Evolutionary conservation across 139 green algal species (phyloP).

Genomic region (Astrephomene gubernaculifera): DNA sequence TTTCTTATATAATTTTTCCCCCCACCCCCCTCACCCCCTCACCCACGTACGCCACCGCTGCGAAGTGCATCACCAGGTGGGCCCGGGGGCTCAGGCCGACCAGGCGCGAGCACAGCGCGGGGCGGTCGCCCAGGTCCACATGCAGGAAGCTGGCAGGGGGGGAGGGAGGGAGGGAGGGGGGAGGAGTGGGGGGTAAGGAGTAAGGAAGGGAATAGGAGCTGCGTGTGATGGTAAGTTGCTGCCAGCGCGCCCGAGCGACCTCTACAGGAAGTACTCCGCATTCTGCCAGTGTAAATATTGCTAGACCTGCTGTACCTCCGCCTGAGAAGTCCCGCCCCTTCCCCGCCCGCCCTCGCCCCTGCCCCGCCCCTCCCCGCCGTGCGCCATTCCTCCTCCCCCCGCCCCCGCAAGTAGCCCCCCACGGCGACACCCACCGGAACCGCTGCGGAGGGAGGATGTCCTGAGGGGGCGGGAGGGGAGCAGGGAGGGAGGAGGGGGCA

Average conservation of each 20-base stretch:
- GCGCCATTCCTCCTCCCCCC: no score
- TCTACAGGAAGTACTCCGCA: no score
- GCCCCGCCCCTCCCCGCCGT: no score
- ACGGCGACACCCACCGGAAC: constrained; percentile 1
- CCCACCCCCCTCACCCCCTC: neutral
- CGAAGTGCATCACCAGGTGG: constrained; percentile 85
- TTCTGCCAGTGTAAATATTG: no score
- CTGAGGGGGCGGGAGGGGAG: neutral
- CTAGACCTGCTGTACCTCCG: no score
- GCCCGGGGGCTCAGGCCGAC: constrained; percentile 11
- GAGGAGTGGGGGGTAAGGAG: neutral
- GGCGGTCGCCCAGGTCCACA: constrained; percentile 73
- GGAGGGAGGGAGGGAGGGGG: neutral
- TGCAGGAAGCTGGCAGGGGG: constrained; percentile 56
- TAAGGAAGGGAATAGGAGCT: no score
- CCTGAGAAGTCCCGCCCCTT: no score
- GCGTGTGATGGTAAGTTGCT: no score
- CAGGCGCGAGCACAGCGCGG: constrained; percentile 51
- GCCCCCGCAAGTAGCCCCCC: no score
- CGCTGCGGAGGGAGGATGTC: neutral
- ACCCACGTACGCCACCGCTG: constrained; percentile 81
- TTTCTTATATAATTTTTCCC: no score
- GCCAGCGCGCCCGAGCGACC: no score
- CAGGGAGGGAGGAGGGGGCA: neutral
- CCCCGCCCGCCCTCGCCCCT: no score